Evolutionary conservation across 768 basidiomycete genomes (phyloP).

Genomic region (Rhodosporidiobolus odoratus): DNA sequence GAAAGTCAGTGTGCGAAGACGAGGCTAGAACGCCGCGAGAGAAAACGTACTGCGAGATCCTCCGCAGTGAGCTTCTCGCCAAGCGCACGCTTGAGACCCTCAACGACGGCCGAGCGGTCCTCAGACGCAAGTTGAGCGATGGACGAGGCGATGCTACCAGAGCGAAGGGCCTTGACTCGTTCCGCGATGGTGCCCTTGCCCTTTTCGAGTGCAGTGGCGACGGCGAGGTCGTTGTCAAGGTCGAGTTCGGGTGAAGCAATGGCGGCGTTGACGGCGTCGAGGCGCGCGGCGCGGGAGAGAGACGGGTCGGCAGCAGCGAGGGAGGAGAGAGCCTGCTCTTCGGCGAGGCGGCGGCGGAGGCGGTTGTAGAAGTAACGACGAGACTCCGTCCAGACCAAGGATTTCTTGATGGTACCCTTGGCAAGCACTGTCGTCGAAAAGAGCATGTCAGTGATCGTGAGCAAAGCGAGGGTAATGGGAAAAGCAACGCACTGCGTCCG

Average conservation of each 20-base stretch:
- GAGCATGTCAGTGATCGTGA: background rate
- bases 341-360: conserved; percentile 44
- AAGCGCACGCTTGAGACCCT: conserved; percentile 40
- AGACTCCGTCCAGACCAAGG: conserved; percentile 41
- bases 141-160: conserved; percentile 38
- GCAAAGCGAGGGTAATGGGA: background rate
- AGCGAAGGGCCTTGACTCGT: conserved; percentile 37
- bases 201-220: conserved; percentile 44
- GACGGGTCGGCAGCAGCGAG: conserved; percentile 48
- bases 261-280: conserved; percentile 43
- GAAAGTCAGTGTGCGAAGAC: background rate
- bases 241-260: conserved; percentile 39
- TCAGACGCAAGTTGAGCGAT: conserved; percentile 42
- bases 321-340: conserved; percentile 43
- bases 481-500: conserved; percentile 10
- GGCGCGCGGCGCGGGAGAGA: conserved; percentile 46
- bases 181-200: conserved; percentile 28
- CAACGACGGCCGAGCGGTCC: conserved; percentile 43
- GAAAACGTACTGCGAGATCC: conserved; percentile 12
- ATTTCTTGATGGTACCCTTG: conserved; percentile 43
- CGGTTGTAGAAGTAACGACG: conserved; percentile 49
- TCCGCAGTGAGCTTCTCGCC: conserved; percentile 23
- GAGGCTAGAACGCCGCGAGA: background rate
- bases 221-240: conserved; percentile 39
- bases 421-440: conserved; percentile 39